These are phyloP conservation scores for Mycena indigotica DNA, from an alignment of 768 basidiomycete species.

Conservation along the genomic window DNA sequence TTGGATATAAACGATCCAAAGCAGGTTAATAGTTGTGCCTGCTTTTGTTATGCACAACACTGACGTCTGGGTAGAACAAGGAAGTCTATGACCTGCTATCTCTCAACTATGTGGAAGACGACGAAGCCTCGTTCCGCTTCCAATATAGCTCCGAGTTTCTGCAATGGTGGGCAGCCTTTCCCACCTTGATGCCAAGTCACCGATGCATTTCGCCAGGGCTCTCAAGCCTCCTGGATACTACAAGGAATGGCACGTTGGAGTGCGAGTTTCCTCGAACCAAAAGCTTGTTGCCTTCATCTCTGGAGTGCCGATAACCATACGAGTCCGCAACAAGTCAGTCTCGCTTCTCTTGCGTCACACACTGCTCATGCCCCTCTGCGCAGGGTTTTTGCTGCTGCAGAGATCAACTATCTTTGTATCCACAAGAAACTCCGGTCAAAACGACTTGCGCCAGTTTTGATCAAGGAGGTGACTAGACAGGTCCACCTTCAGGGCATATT, in stretches of 20 bases:
- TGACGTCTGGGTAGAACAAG: slow-evolving; percentile 59
- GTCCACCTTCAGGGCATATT: slow-evolving; percentile 88
- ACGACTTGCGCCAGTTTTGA: slow-evolving; percentile 91
- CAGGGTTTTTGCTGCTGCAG: slow-evolving; percentile 72
- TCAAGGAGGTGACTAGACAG: slow-evolving; percentile 95
- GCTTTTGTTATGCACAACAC: slow-evolving; percentile 1
- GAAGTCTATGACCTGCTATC: slow-evolving; percentile 93
- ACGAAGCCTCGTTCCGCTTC: slow-evolving; percentile 95
- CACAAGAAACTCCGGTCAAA: slow-evolving; percentile 98
- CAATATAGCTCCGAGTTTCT: slow-evolving; percentile 94
- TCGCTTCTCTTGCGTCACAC: no score
- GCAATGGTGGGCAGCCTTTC: slow-evolving; percentile 62
- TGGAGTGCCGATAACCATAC: slow-evolving; percentile 83
- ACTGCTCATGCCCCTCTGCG: no score
- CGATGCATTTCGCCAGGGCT: slow-evolving; percentile 59
- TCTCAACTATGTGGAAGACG: slow-evolving; percentile 94
- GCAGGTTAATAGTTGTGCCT: slow-evolving; percentile 54
- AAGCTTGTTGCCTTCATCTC: slow-evolving; percentile 97
- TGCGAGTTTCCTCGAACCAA: slow-evolving; percentile 86
- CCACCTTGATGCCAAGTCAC: slow-evolving; percentile 1
- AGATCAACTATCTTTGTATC: slow-evolving; percentile 97
- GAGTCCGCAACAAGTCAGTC: slow-evolving; percentile 81
- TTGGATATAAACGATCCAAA: slow-evolving; percentile 77
- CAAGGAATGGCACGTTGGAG: slow-evolving; percentile 95
- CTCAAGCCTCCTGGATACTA: slow-evolving; percentile 91